Evolutionary conservation across 106 monocot species (phyloP).

Genomic region (Platanthera zijinensis): DNA sequence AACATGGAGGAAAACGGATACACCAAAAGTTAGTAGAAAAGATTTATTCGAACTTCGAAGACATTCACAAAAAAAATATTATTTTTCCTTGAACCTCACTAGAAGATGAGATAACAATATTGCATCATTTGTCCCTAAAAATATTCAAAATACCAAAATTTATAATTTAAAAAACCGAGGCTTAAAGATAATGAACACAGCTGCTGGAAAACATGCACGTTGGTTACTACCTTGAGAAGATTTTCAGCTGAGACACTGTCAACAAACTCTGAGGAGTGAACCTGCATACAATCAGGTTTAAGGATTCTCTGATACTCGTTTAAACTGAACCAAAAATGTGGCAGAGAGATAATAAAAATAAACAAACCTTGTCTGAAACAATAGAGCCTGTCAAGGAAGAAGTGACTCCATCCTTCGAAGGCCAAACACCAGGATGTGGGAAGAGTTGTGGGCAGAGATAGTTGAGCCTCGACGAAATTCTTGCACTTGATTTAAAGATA

Average conservation of each 20-base stretch:
- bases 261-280: conserved; percentile 17
- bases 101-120: not conserved
- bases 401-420: conserved; percentile 12
- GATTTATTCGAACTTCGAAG: too few relatives aligned
- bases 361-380: conserved; percentile 63
- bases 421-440: conserved; percentile 54
- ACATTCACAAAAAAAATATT: not conserved
- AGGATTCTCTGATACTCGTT: not conserved
- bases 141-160: not conserved
- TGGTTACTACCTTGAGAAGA: conserved; percentile 74
- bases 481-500: conserved; percentile 84
- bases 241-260: conserved; percentile 64
- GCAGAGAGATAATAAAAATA: conserved; percentile 7
- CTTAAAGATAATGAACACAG: not conserved
- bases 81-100: not conserved
- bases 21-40: not conserved
- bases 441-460: conserved; percentile 86
- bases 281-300: conserved; percentile 25
- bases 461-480: conserved; percentile 74
- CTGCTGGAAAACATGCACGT: not conserved
- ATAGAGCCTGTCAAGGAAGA: conserved; percentile 7
- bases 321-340: conserved; percentile 2
- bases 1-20: too few relatives aligned
- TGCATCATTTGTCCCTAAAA: not conserved
- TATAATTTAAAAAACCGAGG: not conserved